Conservation (phyloP, 495 filamentous ascomycete genomes). For the Cenococcum geophilum region DNA sequence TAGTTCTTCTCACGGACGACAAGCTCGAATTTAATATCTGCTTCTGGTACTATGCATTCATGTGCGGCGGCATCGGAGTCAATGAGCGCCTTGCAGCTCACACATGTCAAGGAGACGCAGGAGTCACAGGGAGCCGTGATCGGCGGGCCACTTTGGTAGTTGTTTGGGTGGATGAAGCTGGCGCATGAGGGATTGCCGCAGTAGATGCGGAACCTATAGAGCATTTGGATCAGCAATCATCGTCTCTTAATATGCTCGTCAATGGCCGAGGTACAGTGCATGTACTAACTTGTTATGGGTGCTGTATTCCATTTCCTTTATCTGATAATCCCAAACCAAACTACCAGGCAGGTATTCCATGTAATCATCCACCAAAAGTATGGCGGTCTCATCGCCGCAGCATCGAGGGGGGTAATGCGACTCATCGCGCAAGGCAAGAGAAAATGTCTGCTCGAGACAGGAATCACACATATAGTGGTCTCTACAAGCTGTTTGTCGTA, state of each 20-base stretch:
- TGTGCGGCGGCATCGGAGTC: background rate
- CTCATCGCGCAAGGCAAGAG: conserved; percentile 14
- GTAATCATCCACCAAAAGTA: conserved; percentile 13
- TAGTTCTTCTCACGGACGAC: conserved; percentile 19
- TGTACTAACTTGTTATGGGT: conserved; percentile 2
- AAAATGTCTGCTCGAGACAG: conserved; percentile 14
- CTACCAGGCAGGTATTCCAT: conserved; percentile 9
- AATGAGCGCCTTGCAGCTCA: conserved; percentile 12
- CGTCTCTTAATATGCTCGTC: background rate
- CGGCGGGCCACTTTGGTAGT: conserved; percentile 5
- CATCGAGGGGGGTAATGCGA: conserved; percentile 19
- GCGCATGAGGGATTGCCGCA: conserved; percentile 15
- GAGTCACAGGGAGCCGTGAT: conserved; percentile 13
- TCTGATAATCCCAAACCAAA: background rate
- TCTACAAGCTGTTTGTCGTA: conserved; percentile 1
- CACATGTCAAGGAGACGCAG: conserved; percentile 10
- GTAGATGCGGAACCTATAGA: conserved; percentile 17
- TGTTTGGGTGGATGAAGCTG: conserved; percentile 18
- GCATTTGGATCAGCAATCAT: background rate
- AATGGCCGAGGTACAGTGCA: background rate
- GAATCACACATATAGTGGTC: conserved; percentile 18
- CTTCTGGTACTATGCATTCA: conserved; percentile 15
- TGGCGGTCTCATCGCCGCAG: conserved; percentile 4
- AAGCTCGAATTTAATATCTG: conserved; percentile 18
- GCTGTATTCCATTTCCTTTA: conserved; percentile 8